Evolutionary conservation across 1,139 yeast species (phyloP), one percentile per base, ranked within the genome.

Genomic region (Blastobotrys petasosporus): DNA sequence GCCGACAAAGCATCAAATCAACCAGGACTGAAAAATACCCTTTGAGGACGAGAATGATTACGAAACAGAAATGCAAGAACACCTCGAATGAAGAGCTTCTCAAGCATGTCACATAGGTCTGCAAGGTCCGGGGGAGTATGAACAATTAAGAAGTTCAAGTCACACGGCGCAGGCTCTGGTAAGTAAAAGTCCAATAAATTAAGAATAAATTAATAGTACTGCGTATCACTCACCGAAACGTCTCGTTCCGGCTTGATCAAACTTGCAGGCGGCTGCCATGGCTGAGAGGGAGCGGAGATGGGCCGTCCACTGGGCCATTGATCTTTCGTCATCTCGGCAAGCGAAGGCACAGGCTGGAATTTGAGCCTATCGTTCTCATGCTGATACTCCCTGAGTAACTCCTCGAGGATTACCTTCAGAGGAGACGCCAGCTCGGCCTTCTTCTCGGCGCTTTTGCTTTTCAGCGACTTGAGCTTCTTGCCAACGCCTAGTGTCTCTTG

Each of bases 231-330:
- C 33, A n/a, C 33, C 4, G 15, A n/a, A n/a, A n/a, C 15, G 8
- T 23, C 5, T 38, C 12, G 31, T 11, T 12, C n/a, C 6, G 32
- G 17, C 6, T 29, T 13, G 11, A 37, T 13, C 32, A 41, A 34
- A 7, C 42, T 37, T 4, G 37, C 39, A 1, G 59, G 61, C 0
- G 62, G 66, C 6, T 31, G 37, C 66, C 66, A 64, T 1, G 63
- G 56, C 1, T 49, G 40, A 23, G 51, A 53, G 3, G 54, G 46
- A 1, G 60, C 48, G 5, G 62, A 55, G 1, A 63, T 65, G 41
- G 62, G 61, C 16, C 68, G 54, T 2, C 68, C 68, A 0, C 67
- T 63, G 2, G 68, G 68, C 65, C 67, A 62, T 13, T 38, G 43
- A 13, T 49, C 50, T 9, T 55, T 49, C 16, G 55, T 56, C 5